These are phyloP conservation scores for Alternaria gansuensis DNA, from an alignment of 2,329 filamentous ascomycete genomes.

Conservation along the genomic window DNA sequence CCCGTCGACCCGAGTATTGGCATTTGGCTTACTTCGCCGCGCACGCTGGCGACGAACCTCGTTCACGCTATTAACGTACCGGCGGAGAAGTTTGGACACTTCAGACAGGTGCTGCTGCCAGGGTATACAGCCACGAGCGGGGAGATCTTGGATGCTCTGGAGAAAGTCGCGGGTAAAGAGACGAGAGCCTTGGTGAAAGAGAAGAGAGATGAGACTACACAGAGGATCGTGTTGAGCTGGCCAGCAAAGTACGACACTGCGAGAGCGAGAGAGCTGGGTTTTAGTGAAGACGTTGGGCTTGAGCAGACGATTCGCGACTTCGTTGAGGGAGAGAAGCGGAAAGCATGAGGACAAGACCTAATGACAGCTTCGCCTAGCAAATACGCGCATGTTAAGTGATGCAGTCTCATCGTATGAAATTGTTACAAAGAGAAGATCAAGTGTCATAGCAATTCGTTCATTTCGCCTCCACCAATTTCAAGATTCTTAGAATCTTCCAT, in stretches of 20 bases:
- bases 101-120: constrained; percentile 63
- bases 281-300: constrained; percentile 60
- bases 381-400: background rate
- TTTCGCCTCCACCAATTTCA: background rate
- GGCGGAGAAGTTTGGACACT: constrained; percentile 61
- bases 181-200: constrained; percentile 62
- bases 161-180: constrained; percentile 64
- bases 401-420: background rate
- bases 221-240: constrained; percentile 66
- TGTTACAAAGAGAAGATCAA: background rate
- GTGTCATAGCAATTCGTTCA: background rate
- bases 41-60: constrained; percentile 64
- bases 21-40: constrained; percentile 66
- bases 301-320: constrained; percentile 59
- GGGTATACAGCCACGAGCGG: constrained; percentile 64
- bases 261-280: constrained; percentile 64
- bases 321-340: constrained; percentile 41
- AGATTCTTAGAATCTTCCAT: background rate
- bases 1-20: constrained; percentile 63
- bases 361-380: background rate
- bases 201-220: constrained; percentile 60
- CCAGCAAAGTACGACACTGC: constrained; percentile 65
- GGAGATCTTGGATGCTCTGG: constrained; percentile 66
- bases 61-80: constrained; percentile 62
- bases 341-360: constrained; percentile 5